Evolutionary conservation across 176 grass and related monocot genomes (phyloP), one percentile per base, ranked within the genome.

Genomic region (Musa schizocarpa): DNA sequence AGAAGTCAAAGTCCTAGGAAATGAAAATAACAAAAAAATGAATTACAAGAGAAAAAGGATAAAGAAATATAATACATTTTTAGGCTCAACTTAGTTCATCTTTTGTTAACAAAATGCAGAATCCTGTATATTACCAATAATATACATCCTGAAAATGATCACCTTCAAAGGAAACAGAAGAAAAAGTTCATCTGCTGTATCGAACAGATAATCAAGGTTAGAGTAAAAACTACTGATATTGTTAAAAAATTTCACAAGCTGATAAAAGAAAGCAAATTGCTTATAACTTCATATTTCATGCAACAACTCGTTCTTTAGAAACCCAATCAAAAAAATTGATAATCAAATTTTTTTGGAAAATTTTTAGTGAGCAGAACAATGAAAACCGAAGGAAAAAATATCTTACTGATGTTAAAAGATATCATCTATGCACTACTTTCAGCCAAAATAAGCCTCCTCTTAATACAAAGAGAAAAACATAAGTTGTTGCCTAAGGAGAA

Each of bases 1-100:
- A 51, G 74, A 64, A 64, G 74, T 76, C 29, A 76, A 52, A 20
- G 74, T 76, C 59, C 74, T 76, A 59, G 9, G 58, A 14, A 74
- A 26, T 54, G 12, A 17, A 14, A 13, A 27, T 19, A 53, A 9
- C 12, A 23, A 55, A 4, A 54, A 24, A 74, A 74, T 53, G 7
- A 26, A 55, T 26, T 54, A 27, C 11, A 74, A 74, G 51, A 26
- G 51, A 74, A 14, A 43, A 26, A 26, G 52, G 16, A 74, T 12
- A 49, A 9, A 54, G 22, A 11, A 23, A 74, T 55, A 56, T 26
- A 55, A 74, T 55, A 22, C 12, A 54, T 54, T 53, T 52, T 14
- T 56, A 26, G 24, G 13, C 17, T 16, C 1, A 74, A 54, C 21
- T 5, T 25, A 12, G 26, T 74, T 74, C 6, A 3, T 10, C 25